Conservation (phyloP, 2,329 filamentous ascomycete species). For the Ploettnerulaceae sp. region DNA sequence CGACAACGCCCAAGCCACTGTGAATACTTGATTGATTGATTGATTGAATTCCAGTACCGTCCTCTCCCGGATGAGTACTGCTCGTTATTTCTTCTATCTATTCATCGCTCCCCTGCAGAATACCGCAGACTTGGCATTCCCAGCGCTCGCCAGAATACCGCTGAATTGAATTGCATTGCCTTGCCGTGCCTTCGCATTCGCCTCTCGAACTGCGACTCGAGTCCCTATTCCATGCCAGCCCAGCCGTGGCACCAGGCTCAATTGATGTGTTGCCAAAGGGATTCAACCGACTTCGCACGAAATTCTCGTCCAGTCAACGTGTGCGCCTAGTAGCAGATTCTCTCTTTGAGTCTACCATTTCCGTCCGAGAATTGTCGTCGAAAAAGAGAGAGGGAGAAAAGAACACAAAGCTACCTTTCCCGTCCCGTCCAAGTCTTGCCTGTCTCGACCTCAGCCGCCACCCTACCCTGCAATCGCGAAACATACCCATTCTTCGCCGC, state of each 20-base stretch:
- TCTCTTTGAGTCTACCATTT: background rate
- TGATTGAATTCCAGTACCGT: background rate
- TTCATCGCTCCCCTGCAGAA: slow-evolving; percentile 18
- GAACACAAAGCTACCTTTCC: background rate
- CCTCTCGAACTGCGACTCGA: slow-evolving; percentile 10
- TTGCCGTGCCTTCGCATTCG: slow-evolving; percentile 7
- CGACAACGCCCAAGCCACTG: background rate
- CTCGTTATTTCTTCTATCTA: slow-evolving; percentile 4
- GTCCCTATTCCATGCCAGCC: too few relatives aligned
- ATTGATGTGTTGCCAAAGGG: slow-evolving; percentile 11
- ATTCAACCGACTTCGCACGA: background rate
- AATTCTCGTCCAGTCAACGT: background rate
- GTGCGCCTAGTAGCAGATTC: background rate
- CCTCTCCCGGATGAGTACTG: slow-evolving; percentile 9
- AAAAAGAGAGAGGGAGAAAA: background rate
- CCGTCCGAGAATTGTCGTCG: background rate
- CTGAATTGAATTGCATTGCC: slow-evolving; percentile 9
- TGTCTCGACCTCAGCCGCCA: slow-evolving; percentile 12
- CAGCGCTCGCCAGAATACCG: background rate
- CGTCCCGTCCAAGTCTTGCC: slow-evolving; percentile 3
- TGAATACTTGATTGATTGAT: background rate
- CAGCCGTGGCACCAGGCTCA: slow-evolving; percentile 9
- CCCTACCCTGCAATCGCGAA: slow-evolving; percentile 24
- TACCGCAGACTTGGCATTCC: background rate
- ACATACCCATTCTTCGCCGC: slow-evolving; percentile 16